Conservation (phyloP, 768 basidiomycete species). For the Peribolospora kevripleyi region DNA sequence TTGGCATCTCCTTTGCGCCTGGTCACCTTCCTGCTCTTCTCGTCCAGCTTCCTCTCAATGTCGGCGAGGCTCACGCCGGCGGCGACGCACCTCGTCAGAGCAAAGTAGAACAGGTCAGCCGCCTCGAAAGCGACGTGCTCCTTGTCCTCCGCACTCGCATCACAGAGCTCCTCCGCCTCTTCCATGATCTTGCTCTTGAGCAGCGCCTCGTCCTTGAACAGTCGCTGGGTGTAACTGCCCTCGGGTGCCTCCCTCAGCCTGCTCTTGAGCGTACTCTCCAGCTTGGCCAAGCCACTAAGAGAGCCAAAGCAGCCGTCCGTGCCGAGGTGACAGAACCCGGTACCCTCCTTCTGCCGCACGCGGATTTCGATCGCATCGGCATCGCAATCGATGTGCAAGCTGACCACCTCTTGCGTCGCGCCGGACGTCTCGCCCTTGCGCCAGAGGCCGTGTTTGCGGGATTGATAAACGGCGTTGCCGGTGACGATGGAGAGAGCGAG, state of each 20-base stretch:
- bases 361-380: conserved; percentile 72
- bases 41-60: conserved; percentile 58
- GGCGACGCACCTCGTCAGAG: conserved; percentile 56
- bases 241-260: conserved; percentile 53
- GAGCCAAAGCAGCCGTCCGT: conserved; percentile 74
- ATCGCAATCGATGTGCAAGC: conserved; percentile 75
- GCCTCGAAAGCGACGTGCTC: conserved; percentile 83
- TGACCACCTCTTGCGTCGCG: conserved; percentile 63
- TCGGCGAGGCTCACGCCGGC: conserved; percentile 60
- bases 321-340: conserved; percentile 82
- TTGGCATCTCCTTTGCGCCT: conserved; percentile 81
- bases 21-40: conserved; percentile 63
- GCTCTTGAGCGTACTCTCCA: conserved; percentile 52
- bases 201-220: conserved; percentile 62
- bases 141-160: conserved; percentile 34
- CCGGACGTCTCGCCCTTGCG: conserved; percentile 91
- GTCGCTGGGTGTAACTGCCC: conserved; percentile 69
- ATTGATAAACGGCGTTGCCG: conserved; percentile 85
- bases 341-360: conserved; percentile 44
- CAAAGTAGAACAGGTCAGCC: conserved; percentile 83
- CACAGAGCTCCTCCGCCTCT: conserved; percentile 90
- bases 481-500: conserved; percentile 64
- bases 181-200: conserved; percentile 87
- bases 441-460: conserved; percentile 87
- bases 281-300: conserved; percentile 45